phyloP scores from a whole-genome alignment of 306 rosid genomes.

The Quercus ilex region DNA sequence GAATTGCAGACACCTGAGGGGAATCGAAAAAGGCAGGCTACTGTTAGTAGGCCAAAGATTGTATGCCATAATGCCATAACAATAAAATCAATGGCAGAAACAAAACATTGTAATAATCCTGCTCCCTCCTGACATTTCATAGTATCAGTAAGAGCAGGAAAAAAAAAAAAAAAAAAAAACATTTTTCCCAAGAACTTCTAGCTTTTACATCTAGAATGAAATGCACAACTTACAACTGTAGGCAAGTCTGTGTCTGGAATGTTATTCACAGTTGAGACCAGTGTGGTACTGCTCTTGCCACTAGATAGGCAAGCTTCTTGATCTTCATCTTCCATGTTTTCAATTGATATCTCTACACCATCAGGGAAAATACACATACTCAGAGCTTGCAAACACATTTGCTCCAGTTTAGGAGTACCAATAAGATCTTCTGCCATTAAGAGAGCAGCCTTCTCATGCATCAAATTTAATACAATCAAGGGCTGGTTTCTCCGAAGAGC shows the following conservation, averaged over 20 bases:
- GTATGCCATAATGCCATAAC: conserved; percentile 7
- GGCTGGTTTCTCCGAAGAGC: conserved; percentile 90
- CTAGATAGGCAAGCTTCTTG: conserved; percentile 38
- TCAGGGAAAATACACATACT: conserved; percentile 63
- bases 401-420: conserved; percentile 64
- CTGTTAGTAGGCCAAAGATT: conserved; percentile 14
- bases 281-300: conserved; percentile 39
- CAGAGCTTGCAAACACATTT: conserved; percentile 79
- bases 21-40: background rate
- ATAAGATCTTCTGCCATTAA: conserved; percentile 42
- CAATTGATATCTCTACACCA: conserved; percentile 47
- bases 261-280: conserved; percentile 33
- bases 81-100: conserved; percentile 12
- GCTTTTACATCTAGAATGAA: conserved; percentile 8
- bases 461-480: conserved; percentile 61
- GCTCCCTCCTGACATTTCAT: background rate
- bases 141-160: background rate
- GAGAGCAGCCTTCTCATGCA: conserved; percentile 52
- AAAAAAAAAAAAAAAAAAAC: background rate
- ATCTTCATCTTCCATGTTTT: conserved; percentile 44
- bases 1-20: conserved; percentile 73
- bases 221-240: conserved; percentile 55
- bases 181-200: background rate
- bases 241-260: conserved; percentile 56
- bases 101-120: background rate